Evolutionary conservation across 495 filamentous ascomycete genomes (phyloP).

Genomic region (Neurospora hispaniola): DNA sequence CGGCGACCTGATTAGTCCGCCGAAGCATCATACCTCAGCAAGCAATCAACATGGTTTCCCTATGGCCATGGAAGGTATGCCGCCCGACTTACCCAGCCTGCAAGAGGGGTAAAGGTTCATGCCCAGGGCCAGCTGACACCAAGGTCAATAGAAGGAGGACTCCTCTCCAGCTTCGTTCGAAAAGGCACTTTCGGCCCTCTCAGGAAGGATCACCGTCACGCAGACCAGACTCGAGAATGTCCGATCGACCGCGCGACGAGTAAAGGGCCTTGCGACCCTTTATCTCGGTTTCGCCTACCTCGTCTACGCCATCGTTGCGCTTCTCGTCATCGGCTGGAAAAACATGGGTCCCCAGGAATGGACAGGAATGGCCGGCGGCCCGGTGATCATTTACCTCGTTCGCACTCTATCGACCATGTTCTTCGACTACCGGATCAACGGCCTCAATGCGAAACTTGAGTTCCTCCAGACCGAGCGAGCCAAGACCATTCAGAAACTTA

Average conservation of each 20-base stretch:
- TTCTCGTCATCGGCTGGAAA: conserved; percentile 76
- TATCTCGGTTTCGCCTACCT: conserved; percentile 87
- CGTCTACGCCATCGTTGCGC: conserved; percentile 65
- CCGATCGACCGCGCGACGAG: conserved; percentile 60
- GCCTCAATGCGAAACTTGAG: conserved; percentile 55
- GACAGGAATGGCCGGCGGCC: conserved; percentile 65
- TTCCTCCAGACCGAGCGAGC: conserved; percentile 64
- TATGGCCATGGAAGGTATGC: conserved; percentile 49
- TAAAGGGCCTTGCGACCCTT: conserved; percentile 79
- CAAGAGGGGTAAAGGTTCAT: conserved; percentile 6
- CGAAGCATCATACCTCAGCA: neutral
- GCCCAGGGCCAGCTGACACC: conserved; percentile 3
- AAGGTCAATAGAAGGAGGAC: conserved; percentile 51
- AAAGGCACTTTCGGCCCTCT: conserved; percentile 70
- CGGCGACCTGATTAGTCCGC: neutral
- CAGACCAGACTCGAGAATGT: conserved; percentile 60
- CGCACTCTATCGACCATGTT: conserved; percentile 50
- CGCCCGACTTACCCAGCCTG: conserved; percentile 2
- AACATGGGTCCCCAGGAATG: conserved; percentile 67
- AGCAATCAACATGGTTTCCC: conserved; percentile 55
- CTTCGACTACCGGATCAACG: conserved; percentile 72
- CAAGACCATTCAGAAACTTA: conserved; percentile 85
- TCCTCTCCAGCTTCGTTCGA: conserved; percentile 88
- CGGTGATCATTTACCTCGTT: conserved; percentile 64
- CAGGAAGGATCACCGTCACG: conserved; percentile 65